These are phyloP conservation scores for Lentinus brumalis DNA, from an alignment of 768 basidiomycete genomes.

Conservation along the genomic window DNA sequence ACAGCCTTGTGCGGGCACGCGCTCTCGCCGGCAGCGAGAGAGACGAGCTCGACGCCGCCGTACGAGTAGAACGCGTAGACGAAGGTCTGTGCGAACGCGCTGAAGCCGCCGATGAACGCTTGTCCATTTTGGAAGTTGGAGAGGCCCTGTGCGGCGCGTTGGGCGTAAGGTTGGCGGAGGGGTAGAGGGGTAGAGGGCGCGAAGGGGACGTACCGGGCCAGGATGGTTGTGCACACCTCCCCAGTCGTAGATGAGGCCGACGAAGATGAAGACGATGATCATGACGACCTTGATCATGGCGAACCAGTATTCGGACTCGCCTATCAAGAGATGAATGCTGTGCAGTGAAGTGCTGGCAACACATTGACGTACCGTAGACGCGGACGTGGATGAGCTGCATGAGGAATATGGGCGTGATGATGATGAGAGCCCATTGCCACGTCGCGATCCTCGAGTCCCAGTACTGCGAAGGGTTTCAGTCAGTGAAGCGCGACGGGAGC, in stretches of 20 bases:
- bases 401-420: conserved; percentile 54
- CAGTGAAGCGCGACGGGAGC: not conserved
- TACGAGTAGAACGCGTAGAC: conserved; percentile 74
- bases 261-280: conserved; percentile 62
- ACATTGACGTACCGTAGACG: conserved; percentile 49
- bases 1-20: conserved; percentile 63
- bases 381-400: conserved; percentile 59
- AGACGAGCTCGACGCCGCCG: conserved; percentile 70
- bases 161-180: not conserved
- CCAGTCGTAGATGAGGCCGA: conserved; percentile 65
- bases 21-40: conserved; percentile 73
- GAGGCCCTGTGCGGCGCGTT: conserved; percentile 41
- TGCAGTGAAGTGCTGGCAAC: not conserved
- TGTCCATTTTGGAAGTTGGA: conserved; percentile 51
- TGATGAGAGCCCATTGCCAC: conserved; percentile 59
- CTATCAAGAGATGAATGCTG: conserved; percentile 22
- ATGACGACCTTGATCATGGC: conserved; percentile 65
- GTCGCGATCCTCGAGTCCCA: conserved; percentile 50
- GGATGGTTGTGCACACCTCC: conserved; percentile 59
- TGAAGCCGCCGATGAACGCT: conserved; percentile 56
- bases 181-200: not conserved
- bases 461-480: conserved; percentile 34
- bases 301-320: conserved; percentile 66
- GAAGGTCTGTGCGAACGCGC: conserved; percentile 56
- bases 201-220: conserved; percentile 48